phyloP scores from a whole-genome alignment of 257 asterid genomes.

The Datura wrightii region DNA sequence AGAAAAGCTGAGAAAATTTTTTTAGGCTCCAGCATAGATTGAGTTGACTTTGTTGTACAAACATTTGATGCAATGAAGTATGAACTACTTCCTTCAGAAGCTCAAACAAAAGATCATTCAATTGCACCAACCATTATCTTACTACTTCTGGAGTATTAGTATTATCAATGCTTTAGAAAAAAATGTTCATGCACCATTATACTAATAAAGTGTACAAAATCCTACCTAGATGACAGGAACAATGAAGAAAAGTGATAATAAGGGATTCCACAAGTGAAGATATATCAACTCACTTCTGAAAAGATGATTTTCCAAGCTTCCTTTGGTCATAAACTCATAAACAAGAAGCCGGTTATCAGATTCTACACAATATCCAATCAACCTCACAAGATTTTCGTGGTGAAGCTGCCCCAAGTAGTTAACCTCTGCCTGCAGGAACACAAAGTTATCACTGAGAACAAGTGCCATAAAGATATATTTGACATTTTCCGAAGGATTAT shows the following conservation, averaged over 20 bases:
- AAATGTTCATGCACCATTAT: slow-evolving; percentile 7
- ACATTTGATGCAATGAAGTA: neutral
- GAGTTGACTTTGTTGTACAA: neutral
- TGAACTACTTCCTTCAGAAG: neutral
- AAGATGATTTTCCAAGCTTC: slow-evolving; percentile 81
- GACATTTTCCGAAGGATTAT: neutral
- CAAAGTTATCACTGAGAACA: slow-evolving; percentile 3
- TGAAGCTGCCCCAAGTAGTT: slow-evolving; percentile 65
- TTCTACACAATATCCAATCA: slow-evolving; percentile 77
- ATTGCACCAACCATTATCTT: slow-evolving; percentile 9
- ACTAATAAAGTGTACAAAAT: neutral
- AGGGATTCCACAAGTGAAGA: neutral
- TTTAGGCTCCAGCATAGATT: neutral
- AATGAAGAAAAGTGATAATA: neutral
- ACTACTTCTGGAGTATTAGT: neutral
- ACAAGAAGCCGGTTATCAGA: slow-evolving; percentile 64
- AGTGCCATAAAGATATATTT: neutral
- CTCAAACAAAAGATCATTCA: slow-evolving; percentile 6
- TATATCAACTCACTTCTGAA: slow-evolving; percentile 55
- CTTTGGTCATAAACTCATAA: slow-evolving; percentile 74
- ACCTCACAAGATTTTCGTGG: slow-evolving; percentile 71
- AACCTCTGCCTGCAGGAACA: slow-evolving; percentile 61
- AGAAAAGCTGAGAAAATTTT: neutral
- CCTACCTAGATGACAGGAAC: neutral
- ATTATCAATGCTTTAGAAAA: neutral